A percentile compares a stretch with the other conserved stretches of the same genome.
These are phyloP conservation scores for Mesostigma viride DNA, from an alignment of 139 green algal genomes.

Conservation along the genomic window DNA sequence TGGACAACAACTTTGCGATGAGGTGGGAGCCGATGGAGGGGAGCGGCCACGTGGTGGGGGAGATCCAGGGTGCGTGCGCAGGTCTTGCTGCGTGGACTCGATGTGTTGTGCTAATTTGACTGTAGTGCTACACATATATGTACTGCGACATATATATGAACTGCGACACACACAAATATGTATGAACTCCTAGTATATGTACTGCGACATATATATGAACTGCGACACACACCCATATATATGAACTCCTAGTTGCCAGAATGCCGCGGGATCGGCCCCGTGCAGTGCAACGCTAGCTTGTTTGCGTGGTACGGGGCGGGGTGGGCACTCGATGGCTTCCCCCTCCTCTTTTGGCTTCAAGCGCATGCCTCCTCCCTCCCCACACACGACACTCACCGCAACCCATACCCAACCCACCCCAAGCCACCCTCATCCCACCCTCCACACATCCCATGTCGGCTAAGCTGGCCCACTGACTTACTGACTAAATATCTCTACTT, in stretches of 20 bases:
- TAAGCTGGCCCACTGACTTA: no score
- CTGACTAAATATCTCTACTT: no score
- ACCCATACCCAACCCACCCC: no score
- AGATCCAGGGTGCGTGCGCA: background rate
- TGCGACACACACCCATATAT: background rate
- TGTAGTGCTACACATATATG: background rate
- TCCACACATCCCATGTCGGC: no score
- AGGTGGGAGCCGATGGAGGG: constrained; percentile 14
- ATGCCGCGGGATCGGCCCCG: no score
- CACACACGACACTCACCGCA: no score
- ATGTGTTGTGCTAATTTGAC: background rate
- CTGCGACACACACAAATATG: background rate
- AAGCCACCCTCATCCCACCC: no score
- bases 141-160: background rate
- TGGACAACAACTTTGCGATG: constrained; percentile 43
- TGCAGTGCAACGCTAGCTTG: no score
- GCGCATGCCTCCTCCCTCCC: no score
- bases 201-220: background rate
- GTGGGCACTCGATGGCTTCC: no score
- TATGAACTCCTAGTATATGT: background rate
- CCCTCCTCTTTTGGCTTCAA: no score
- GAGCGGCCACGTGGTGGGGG: background rate
- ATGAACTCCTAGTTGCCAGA: background rate
- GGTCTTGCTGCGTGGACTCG: background rate
- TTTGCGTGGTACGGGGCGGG: no score